These are phyloP conservation scores for Diaporthe destruens DNA, from an alignment of 2,329 filamentous ascomycete genomes.

Conservation along the genomic window DNA sequence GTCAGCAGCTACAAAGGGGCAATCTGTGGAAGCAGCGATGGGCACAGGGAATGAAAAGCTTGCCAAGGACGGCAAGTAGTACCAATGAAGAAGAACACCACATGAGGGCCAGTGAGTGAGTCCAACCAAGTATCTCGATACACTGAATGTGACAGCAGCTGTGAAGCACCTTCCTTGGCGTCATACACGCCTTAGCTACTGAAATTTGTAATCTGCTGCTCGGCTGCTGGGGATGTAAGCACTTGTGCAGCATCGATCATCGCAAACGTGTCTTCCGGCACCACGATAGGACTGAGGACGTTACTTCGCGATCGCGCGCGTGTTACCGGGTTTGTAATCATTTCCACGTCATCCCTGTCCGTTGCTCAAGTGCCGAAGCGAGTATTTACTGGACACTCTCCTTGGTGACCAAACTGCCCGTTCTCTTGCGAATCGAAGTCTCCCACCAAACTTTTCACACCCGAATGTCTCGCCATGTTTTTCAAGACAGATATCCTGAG, in stretches of 20 bases:
- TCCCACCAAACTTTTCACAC: background rate
- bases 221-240: constrained; percentile 1
- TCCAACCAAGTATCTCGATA: background rate
- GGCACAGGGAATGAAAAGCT: background rate
- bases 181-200: constrained; percentile 19
- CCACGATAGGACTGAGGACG: background rate
- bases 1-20: constrained; percentile 6
- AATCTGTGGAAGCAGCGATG: background rate
- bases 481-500: background rate
- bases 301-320: background rate
- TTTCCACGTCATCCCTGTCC: background rate
- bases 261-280: background rate
- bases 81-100: background rate
- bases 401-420: background rate
- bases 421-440: background rate
- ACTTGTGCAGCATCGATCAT: background rate
- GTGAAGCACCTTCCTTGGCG: constrained; percentile 17
- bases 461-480: constrained; percentile 5
- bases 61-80: constrained; percentile 2
- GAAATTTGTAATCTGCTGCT: background rate
- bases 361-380: background rate
- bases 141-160: background rate
- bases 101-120: background rate
- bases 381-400: constrained; percentile 9
- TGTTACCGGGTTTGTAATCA: background rate